Evolutionary conservation across 2,329 filamentous ascomycete species (phyloP).

Genomic region (Calonectria pseudoturangicola): DNA sequence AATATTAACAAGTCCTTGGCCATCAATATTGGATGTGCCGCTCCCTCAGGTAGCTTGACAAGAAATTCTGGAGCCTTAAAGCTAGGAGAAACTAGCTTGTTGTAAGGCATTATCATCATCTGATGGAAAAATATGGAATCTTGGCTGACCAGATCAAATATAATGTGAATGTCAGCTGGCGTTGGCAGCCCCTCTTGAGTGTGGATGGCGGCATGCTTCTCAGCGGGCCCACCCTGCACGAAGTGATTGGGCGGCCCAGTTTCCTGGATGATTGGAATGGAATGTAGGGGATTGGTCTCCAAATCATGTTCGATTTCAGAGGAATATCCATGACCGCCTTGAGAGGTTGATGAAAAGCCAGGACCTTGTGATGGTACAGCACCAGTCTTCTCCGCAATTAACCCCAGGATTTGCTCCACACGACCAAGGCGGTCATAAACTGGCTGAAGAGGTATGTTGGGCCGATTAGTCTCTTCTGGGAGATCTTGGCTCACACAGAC

Average conservation of each 20-base stretch:
- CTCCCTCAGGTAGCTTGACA: background rate
- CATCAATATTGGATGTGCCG: constrained; percentile 3
- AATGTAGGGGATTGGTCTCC: background rate
- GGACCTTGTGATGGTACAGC: background rate
- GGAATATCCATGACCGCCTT: too few relatives aligned
- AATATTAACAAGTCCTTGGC: background rate
- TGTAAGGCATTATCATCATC: constrained; percentile 14
- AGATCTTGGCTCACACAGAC: constrained; percentile 1
- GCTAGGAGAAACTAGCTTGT: background rate
- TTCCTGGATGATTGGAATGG: too few relatives aligned
- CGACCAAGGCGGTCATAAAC: background rate
- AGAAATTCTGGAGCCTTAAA: background rate
- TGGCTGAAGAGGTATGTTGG: constrained; percentile 5
- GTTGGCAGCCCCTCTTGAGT: constrained; percentile 2
- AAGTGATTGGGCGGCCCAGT: background rate
- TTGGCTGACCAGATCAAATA: constrained; percentile 6
- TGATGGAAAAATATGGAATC: constrained; percentile 20
- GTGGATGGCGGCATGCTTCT: background rate
- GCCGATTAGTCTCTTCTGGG: background rate
- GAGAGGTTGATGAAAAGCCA: background rate
- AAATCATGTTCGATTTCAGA: background rate
- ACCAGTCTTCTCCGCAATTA: background rate
- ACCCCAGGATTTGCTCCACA: background rate
- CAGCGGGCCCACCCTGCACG: background rate
- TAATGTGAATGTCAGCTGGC: background rate